Conservation (phyloP, 192 early-diverging fungal genomes). For the Backusella luteola region DNA sequence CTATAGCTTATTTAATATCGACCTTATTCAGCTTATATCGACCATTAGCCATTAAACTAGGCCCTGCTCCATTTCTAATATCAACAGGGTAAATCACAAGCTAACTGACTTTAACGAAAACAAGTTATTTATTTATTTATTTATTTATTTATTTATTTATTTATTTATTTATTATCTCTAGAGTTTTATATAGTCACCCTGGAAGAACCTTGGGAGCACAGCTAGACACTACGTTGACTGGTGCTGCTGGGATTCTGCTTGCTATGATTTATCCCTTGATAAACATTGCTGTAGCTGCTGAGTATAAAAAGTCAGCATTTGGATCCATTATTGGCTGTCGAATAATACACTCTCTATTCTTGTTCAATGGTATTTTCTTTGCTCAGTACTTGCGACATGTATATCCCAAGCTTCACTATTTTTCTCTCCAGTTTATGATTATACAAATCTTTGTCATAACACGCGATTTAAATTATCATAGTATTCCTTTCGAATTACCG, state of each 20-base stretch:
- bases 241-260: slow-evolving; percentile 35
- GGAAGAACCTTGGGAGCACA: slow-evolving; percentile 49
- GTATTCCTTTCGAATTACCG: slow-evolving; percentile 6
- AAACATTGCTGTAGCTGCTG: slow-evolving; percentile 26
- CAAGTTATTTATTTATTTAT: background rate
- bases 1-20: slow-evolving; percentile 35
- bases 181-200: slow-evolving; percentile 43
- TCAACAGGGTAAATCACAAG: slow-evolving; percentile 19
- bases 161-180: background rate
- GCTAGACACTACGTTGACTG: slow-evolving; percentile 45
- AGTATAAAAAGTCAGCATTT: slow-evolving; percentile 26
- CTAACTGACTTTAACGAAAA: background rate
- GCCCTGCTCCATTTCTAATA: slow-evolving; percentile 37
- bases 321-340: slow-evolving; percentile 34
- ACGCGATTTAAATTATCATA: slow-evolving; percentile 7
- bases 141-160: background rate
- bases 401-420: slow-evolving; percentile 44
- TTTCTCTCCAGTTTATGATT: slow-evolving; percentile 46
- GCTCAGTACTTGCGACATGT: slow-evolving; percentile 37
- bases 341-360: slow-evolving; percentile 37
- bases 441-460: slow-evolving; percentile 43
- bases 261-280: slow-evolving; percentile 38
- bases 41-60: slow-evolving; percentile 20
- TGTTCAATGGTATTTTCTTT: slow-evolving; percentile 43
- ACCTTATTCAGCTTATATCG: slow-evolving; percentile 35